Percentiles rank a stretch among this genome's conserved stretches.
Conservation (phyloP, 768 basidiomycete genomes). For the Russula emetica region DNA sequence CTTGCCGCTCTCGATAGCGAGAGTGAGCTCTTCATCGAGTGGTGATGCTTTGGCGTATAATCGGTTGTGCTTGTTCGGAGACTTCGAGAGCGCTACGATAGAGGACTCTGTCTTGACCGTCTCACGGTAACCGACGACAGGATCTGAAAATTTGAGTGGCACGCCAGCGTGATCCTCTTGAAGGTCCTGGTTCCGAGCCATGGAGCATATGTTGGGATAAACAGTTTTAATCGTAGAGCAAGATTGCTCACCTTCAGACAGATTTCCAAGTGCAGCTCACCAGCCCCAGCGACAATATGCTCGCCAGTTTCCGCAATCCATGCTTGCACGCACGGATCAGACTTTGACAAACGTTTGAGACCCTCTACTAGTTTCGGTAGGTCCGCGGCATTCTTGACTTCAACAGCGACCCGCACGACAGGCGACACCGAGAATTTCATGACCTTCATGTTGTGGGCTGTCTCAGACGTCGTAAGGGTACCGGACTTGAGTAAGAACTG, state of each 20-base stretch:
- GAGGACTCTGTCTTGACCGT: slow-evolving; percentile 94
- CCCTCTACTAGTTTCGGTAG: slow-evolving; percentile 99
- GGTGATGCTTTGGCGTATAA: slow-evolving; percentile 92
- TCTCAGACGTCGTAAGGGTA: slow-evolving; percentile 95
- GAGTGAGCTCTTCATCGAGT: slow-evolving; percentile 88
- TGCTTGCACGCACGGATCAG: slow-evolving; percentile 97
- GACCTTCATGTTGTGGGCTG: slow-evolving; percentile 99
- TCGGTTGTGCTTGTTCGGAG: slow-evolving; percentile 99
- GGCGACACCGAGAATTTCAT: slow-evolving; percentile 99
- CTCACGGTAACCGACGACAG: slow-evolving; percentile 96
- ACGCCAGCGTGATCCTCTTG: slow-evolving; percentile 99
- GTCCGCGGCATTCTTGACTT: slow-evolving; percentile 99
- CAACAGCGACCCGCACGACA: slow-evolving; percentile 98
- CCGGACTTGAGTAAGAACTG: slow-evolving; percentile 99
- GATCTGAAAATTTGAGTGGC: slow-evolving; percentile 96
- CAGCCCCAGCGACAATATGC: slow-evolving; percentile 98
- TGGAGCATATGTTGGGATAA: not conserved
- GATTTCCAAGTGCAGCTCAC: slow-evolving; percentile 98
- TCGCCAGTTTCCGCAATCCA: slow-evolving; percentile 91
- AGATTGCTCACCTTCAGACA: slow-evolving; percentile 77
- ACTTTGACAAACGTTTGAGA: slow-evolving; percentile 99
- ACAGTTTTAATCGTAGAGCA: not conserved
- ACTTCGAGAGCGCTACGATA: slow-evolving; percentile 96
- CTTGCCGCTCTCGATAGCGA: slow-evolving; percentile 85
- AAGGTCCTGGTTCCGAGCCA: slow-evolving; percentile 61